These are phyloP conservation scores for Chenopodium berlandieri DNA, from an alignment of 148 eudicot genomes.

Conservation along the genomic window DNA sequence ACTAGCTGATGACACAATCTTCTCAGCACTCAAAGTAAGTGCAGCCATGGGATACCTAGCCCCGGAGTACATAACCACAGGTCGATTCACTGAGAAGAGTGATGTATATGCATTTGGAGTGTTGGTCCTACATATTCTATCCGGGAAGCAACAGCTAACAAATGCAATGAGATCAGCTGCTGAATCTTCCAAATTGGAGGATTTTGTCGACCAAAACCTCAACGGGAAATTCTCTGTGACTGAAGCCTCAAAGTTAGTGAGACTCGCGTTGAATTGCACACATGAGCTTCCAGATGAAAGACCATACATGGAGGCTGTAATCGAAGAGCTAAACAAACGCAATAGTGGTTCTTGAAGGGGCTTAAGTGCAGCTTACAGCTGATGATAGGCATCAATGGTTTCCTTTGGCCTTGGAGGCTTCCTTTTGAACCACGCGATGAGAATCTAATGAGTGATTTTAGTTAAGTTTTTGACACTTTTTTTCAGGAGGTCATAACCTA, in stretches of 20 bases:
- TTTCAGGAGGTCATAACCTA: background rate
- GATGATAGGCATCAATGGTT: background rate
- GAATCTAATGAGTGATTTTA: background rate
- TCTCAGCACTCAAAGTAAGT: constrained; percentile 83
- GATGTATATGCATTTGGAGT: constrained; percentile 92
- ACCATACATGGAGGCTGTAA: constrained; percentile 59
- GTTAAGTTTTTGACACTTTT: background rate
- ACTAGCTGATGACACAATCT: constrained; percentile 83
- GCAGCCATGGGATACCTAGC: constrained; percentile 95
- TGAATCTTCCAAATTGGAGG: constrained; percentile 47
- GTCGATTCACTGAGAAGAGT: constrained; percentile 86
- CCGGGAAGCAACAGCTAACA: constrained; percentile 61
- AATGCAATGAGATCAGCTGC: constrained; percentile 46
- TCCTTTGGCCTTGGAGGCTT: background rate
- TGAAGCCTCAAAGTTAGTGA: constrained; percentile 50
- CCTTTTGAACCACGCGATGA: background rate
- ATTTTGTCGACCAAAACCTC: constrained; percentile 64
- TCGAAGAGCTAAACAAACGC: constrained; percentile 42
- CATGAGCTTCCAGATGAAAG: constrained; percentile 63
- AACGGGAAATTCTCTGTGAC: constrained; percentile 42
- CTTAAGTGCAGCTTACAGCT: background rate
- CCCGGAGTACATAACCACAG: constrained; percentile 89
- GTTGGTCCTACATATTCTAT: constrained; percentile 67
- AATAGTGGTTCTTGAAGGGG: constrained; percentile 19
- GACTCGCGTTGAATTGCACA: constrained; percentile 62